Base-by-base conservation (phyloP, 768 basidiomycete genomes). In the Leucosporidium scottii region DNA sequence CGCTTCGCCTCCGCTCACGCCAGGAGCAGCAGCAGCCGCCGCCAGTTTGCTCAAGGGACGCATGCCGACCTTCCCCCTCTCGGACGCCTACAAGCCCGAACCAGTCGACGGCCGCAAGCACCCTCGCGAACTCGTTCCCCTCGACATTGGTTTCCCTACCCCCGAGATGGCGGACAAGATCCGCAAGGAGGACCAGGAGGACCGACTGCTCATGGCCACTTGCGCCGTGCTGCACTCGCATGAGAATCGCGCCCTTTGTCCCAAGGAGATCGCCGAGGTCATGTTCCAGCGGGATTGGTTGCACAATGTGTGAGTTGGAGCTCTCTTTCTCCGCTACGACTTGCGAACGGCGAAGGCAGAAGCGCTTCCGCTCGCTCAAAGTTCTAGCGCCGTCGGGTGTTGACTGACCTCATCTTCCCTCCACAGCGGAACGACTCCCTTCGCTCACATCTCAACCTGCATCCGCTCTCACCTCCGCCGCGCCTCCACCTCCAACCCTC, bases 231-330 rank as follows among this genome's bases (percentile, higher is more conserved):
- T 72, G 65, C 68, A 67, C 39, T 23, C 36, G 34, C 65, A 69
- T 49, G 58, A 65, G 64, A 75, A 75, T 53, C 62, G 75, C 20
- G 75, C 75, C 3, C 56, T 75, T 36, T 71, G 71, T 25, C 75
- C 75, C 10, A 75, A 75, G 57, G 75, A 75, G 62, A 68, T 75
- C 9, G 75, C 72, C 8, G 65, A 69, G 47, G 68, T 74, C 59
- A 70, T 71, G 64, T 68, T 70, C 59, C 67, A 71, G 56, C 64
- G 65, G 23, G 68, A 65, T 6, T 75, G 75, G 75, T 60, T 68
- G 13, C 69, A 68, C 66, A 70, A 71, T 48, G 71, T 65, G 73
- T 75, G 49, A 64, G 74, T 73, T 13, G 18, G 23, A 1, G 3
- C 25, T 59, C 15, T 6, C 31, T 6, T 31, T 39, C n/a, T 54